Evolutionary conservation across 345 rosid genomes (phyloP), one percentile per base, ranked within the genome.

Genomic region (Salix viminalis): DNA sequence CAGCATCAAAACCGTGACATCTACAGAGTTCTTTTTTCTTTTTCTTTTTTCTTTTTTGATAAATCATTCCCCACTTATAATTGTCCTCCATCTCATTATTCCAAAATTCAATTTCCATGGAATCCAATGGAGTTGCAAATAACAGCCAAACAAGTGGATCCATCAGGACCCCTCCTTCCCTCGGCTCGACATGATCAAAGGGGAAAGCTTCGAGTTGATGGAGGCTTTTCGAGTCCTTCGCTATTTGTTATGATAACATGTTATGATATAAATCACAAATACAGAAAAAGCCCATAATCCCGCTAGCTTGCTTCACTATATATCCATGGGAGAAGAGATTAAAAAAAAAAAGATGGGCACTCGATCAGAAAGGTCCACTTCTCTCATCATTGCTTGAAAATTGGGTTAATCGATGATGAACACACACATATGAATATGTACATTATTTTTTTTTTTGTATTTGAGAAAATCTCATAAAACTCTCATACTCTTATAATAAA

Each of bases 61-160:
- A 71, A 6, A 44, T 64, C 44, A 69, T 56, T 30, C 37, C 28
- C 61, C 74, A 77, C 58, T 64, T 23, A 50, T 62, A 75, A 77
- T 65, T 70, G 68, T 30, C 12, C 67, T 18, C 37, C 5, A 34
- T 34, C 62, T 73, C 24, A 54, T 72, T 7, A 67, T 78, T 73
- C 44, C 67, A 58, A 56, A 18, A 44, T 50, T 65, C 34, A 39
- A 52, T 73, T 44, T 42, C n/a, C 7, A n/a, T 39, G 77, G 77
- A 79, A 79, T 79, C 81, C 81, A 60, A 79, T 79, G 74, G 52
- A 66, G 12, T 12, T 73, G 68, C 14, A 54, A 65, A 71, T 71
- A 78, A 73, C 73, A 58, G 15, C 58, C 32, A 9, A 4, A 32
- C 71, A 73, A 56, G 77, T 67, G 37, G 56, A 69, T 69, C 37